These are phyloP conservation scores for Diplodia seriata DNA, from an alignment of 2,329 filamentous ascomycete genomes.

Conservation along the genomic window DNA sequence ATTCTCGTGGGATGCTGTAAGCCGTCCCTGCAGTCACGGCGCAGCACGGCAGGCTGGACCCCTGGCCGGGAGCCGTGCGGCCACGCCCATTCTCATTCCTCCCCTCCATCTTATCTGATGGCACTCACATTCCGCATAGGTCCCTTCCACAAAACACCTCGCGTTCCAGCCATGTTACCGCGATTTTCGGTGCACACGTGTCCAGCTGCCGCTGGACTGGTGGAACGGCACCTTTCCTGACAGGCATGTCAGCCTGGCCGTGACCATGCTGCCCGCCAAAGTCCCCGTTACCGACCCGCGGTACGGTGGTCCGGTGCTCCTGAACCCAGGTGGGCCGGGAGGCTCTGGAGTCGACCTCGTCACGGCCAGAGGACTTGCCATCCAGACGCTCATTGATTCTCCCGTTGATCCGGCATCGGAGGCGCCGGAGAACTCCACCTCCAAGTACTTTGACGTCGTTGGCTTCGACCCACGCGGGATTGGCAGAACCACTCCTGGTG, in stretches of 20 bases:
- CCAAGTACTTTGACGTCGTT: constrained; percentile 53
- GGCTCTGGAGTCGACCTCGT: constrained; percentile 49
- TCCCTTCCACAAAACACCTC: constrained; percentile 36
- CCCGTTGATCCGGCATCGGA: constrained; percentile 29
- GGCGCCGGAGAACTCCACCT: constrained; percentile 37
- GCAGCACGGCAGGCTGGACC: too few species aligned
- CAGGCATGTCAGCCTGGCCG: constrained; percentile 42
- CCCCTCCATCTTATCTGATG: constrained; percentile 21
- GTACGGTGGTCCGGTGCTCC: constrained; percentile 52
- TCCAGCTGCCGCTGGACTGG: constrained; percentile 47
- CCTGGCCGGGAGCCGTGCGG: too few species aligned
- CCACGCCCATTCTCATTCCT: too few species aligned
- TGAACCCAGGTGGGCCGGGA: constrained; percentile 56
- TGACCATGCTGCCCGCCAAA: constrained; percentile 44
- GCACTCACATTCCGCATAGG: not conserved
- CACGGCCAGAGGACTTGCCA: constrained; percentile 36
- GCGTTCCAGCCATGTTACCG: constrained; percentile 44
- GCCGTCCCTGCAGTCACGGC: constrained; percentile 5
- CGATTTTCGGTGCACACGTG: constrained; percentile 45
- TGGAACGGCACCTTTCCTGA: constrained; percentile 46
- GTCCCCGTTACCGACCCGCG: constrained; percentile 45
- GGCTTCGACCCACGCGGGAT: constrained; percentile 56
- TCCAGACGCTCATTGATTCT: constrained; percentile 44
- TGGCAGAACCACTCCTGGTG: constrained; percentile 44
- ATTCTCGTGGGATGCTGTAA: constrained; percentile 32